Evolutionary conservation across 805 yeast species (phyloP), one percentile per base, ranked within the genome.

Genomic region (Cyberlindnera suaveolens): DNA sequence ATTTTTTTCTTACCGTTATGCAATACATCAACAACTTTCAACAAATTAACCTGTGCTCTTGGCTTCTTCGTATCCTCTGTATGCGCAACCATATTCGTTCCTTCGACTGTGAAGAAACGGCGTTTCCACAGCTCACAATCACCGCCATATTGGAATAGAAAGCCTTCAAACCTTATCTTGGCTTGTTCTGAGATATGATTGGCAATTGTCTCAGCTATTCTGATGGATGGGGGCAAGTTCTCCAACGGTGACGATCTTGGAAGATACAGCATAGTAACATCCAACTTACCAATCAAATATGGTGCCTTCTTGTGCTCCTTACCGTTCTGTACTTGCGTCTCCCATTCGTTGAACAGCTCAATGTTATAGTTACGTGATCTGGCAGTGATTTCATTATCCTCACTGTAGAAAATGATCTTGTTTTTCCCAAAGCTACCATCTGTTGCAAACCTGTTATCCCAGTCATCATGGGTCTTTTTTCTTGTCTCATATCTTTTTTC

Each of bases 351-450:
- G 60, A 77, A 78, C 51, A 89, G 74, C 9, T 82, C 77, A 36
- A 87, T 56, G 36, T 71, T 68, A 57, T 78, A 78, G 38, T 67
- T 69, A 44, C 67, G 65, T 1, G 78, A 67, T 38, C 65, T 60
- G 15, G 86, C 83, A 15, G 72, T 75, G 37, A 85, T 68, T 27
- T 71, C 72, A 17, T 70, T 62, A 53, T 80, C 80, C 52, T 75
- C 74, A 44, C 75, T 77, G 19, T 73, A 71, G 53, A 84, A 82
- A 37, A 74, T 74, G 42, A 90, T 68, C 52, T 82, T 80, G 42
- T 85, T 76, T 54, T 91, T 73, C 8, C 88, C 96, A 70, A 86
- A 89, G 31, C 96, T 86, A 2, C 98, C 98, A 61, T 88, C 95
- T 30, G 72, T 70, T 2, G 97, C 96, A 49, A 88, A 73, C 43